Conservation (phyloP, 148 eudicot genomes). For the Arbutus unedo region DNA sequence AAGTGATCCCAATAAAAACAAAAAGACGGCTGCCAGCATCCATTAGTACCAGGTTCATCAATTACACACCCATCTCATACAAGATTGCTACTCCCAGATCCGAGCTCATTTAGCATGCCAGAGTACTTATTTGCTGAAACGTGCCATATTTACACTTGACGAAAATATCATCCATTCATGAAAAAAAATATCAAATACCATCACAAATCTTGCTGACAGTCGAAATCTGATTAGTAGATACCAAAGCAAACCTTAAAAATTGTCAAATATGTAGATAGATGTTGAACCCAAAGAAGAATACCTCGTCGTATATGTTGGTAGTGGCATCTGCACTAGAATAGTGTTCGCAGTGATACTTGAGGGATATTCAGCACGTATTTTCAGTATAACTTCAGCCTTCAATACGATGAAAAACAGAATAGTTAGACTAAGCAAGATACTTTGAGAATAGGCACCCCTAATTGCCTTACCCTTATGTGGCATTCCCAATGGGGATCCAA, state of each 20-base stretch:
- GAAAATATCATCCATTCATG: not conserved
- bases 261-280: not conserved
- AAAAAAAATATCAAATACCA: not conserved
- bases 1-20: not conserved
- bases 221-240: not conserved
- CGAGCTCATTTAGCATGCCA: not conserved
- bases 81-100: not conserved
- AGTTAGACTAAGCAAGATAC: not conserved
- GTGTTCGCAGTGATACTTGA: constrained; percentile 73
- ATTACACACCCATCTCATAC: not conserved
- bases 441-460: not conserved
- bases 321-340: constrained; percentile 73
- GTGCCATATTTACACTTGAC: not conserved
- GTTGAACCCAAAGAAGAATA: constrained; percentile 18
- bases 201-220: not conserved
- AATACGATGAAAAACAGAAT: constrained; percentile 14
- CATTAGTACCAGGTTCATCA: not conserved
- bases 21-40: not conserved
- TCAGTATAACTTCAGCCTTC: constrained; percentile 82
- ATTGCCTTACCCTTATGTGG: not conserved
- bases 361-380: constrained; percentile 75
- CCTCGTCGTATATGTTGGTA: constrained; percentile 79
- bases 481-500: not conserved
- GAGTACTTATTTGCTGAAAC: not conserved
- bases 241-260: not conserved